Evolutionary conservation across 2,329 filamentous ascomycete genomes (phyloP).

Genomic region (Trichophyton benhamiae): DNA sequence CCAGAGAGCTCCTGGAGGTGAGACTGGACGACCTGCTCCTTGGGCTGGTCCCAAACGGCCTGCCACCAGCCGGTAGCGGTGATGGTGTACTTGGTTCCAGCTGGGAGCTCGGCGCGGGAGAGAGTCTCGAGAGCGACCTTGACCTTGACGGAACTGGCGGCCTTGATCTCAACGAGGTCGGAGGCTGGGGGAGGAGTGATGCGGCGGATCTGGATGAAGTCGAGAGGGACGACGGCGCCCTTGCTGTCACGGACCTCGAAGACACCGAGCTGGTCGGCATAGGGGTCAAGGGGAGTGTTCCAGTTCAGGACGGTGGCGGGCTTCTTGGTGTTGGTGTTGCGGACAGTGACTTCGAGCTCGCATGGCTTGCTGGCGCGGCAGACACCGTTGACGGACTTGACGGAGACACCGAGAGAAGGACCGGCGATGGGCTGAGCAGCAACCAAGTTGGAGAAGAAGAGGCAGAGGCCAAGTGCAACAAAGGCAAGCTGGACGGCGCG

Average conservation of each 20-base stretch:
- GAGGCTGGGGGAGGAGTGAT: conserved; percentile 20
- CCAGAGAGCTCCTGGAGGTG: conserved; percentile 16
- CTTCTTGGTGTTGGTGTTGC: conserved; percentile 20
- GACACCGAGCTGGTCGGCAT: conserved; percentile 21
- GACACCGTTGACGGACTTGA: not conserved
- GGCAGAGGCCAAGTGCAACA: not conserved
- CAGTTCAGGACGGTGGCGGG: conserved; percentile 27
- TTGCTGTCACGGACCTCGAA: conserved; percentile 21
- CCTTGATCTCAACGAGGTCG: conserved; percentile 23
- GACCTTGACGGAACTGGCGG: conserved; percentile 15
- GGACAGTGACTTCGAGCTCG: conserved; percentile 17
- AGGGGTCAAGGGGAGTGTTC: conserved; percentile 27
- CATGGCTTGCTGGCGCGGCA: conserved; percentile 9
- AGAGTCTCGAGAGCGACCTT: conserved; percentile 20
- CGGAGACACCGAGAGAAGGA: not conserved
- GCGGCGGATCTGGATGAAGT: conserved; percentile 24
- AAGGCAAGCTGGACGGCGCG: not conserved
- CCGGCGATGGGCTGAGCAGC: not conserved
- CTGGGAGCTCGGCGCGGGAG: conserved; percentile 18
- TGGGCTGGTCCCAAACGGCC: conserved; percentile 21
- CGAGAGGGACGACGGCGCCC: conserved; percentile 17
- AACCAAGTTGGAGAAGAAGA: not conserved
- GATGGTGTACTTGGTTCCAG: conserved; percentile 24
- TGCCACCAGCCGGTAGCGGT: conserved; percentile 26
- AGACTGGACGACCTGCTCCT: conserved; percentile 16